Evolutionary conservation across 257 asterid genomes (phyloP).

Genomic region (Perilla frutescens): DNA sequence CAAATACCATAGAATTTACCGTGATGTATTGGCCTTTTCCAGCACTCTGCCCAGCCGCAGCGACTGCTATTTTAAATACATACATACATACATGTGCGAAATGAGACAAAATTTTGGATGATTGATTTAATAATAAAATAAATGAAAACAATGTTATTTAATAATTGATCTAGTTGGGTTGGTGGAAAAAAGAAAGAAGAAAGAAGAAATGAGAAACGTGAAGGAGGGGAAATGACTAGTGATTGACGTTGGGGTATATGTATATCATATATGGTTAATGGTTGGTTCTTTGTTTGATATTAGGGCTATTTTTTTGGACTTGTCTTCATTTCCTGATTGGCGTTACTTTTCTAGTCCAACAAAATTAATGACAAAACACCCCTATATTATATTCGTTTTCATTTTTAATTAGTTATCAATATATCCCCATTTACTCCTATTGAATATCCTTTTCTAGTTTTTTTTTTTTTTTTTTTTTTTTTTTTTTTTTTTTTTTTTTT

Average conservation of each 20-base stretch:
- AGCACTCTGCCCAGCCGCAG: no score
- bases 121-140: conserved; percentile 13
- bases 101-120: conserved; percentile 26
- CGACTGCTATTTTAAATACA: no score
- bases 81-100: neutral
- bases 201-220: neutral
- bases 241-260: conserved; percentile 27
- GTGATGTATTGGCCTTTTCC: no score
- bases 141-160: neutral
- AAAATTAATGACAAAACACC: conserved; percentile 5
- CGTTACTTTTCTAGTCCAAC: neutral
- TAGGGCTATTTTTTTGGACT: conserved; percentile 19
- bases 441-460: no score
- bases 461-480: no score
- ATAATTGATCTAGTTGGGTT: conserved; percentile 17
- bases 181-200: conserved; percentile 19
- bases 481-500: no score
- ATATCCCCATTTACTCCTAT: no score
- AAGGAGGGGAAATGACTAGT: conserved; percentile 29
- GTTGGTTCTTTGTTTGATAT: conserved; percentile 5
- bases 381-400: neutral
- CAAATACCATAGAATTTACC: no score
- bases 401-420: neutral
- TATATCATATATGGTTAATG: no score
- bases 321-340: neutral